Base-by-base conservation (phyloP, 345 rosid genomes). In the Euphorbia lathyris region DNA sequence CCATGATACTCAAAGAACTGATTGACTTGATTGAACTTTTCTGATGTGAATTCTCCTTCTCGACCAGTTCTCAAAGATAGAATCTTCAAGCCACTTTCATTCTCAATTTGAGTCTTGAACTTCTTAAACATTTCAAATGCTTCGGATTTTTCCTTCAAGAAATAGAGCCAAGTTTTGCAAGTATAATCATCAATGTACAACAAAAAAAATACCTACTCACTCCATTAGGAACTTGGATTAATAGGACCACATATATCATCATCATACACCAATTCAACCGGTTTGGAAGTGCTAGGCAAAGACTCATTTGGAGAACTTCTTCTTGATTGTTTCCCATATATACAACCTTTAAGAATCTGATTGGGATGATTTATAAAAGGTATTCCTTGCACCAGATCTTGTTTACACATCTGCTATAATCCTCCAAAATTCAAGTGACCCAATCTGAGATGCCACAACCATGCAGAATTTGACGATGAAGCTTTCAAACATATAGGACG, bases 251-350 rank as follows among this genome's bases (percentile, higher is more conserved):
- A n/a, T n/a, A n/a, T n/a, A n/a, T n/a, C n/a, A n/a, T n/a, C n/a
- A n/a, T n/a, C n/a, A n/a, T n/a, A n/a, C n/a, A n/a, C n/a, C n/a
- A n/a, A n/a, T n/a, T n/a, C n/a, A n/a, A n/a, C n/a, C n/a, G n/a
- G n/a, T n/a, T n/a, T 5, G 3, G 25, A 7, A 5, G 65, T 43
- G n/a, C 65, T 2, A 56, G 87, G 77, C 90, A 51, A 19, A 9
- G 29, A 67, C 20, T 67, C 32, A 4, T 36, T 67, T 17, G 30
- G 29, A 67, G 52, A 67, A 4, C n/a, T 30, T 0, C 10, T 67
- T 22, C 32, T 52, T 0, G 8, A n/a, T 55, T 53, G 62, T 48
- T 32, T 53, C 7, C 29, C 71, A 13, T 52, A 53, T 1, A 67
- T 63, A 22, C 47, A 67, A 7, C 71, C 63, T 67, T 67, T 30